phyloP scores from a whole-genome alignment of 371 early-diverging fungal genomes.

The Lichtheimia hyalospora region DNA sequence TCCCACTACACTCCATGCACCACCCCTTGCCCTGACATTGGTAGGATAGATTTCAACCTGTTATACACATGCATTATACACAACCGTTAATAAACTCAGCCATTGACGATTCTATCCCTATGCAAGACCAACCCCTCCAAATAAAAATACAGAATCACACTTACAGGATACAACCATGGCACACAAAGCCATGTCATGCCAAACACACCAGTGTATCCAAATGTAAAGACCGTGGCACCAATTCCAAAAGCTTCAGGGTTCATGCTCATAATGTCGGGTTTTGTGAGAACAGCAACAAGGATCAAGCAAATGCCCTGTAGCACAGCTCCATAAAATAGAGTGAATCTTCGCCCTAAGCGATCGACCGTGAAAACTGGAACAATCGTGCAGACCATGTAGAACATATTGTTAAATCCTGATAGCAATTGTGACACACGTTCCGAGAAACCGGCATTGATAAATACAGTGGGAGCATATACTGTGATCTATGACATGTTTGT shows the following conservation, averaged over 20 bases:
- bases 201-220: constrained; percentile 36
- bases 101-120: constrained; percentile 23
- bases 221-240: constrained; percentile 38
- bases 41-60: constrained; percentile 33
- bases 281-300: constrained; percentile 30
- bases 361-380: constrained; percentile 37
- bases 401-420: constrained; percentile 35
- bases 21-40: constrained; percentile 41
- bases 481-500: constrained; percentile 20
- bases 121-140: constrained; percentile 43
- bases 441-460: constrained; percentile 29
- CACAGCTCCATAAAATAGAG: constrained; percentile 38
- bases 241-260: constrained; percentile 26
- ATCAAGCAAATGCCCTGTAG: constrained; percentile 32
- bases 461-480: constrained; percentile 36
- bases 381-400: constrained; percentile 32
- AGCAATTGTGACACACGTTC: constrained; percentile 28
- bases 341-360: constrained; percentile 30
- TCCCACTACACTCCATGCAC: constrained; percentile 40
- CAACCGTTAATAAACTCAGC: too few species aligned
- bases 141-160: neutral
- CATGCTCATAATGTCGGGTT: constrained; percentile 27
- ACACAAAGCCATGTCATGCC: constrained; percentile 43
- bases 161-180: constrained; percentile 40
- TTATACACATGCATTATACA: neutral